Conservation (phyloP, 495 filamentous ascomycete genomes). For the Cetradonia linearis region DNA sequence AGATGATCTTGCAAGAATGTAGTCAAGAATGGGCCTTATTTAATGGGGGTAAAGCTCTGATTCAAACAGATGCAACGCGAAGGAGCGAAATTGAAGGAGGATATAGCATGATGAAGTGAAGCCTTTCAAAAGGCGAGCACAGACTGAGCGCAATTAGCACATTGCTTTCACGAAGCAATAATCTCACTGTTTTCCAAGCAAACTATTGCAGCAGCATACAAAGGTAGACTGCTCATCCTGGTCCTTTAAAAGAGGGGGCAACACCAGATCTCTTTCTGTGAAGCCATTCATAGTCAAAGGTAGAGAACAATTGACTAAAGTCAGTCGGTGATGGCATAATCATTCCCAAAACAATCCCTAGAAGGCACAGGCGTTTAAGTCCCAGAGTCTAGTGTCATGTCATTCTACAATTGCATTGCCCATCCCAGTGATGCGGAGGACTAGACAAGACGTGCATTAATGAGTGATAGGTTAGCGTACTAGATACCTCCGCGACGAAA, state of each 20-base stretch:
- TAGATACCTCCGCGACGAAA: not conserved
- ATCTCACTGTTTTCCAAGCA: not conserved
- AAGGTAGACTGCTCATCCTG: no score
- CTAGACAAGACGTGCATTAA: not conserved
- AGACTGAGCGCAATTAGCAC: not conserved
- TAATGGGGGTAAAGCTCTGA: no score
- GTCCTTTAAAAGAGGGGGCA: no score
- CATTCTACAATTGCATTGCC: not conserved
- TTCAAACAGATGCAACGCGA: not conserved
- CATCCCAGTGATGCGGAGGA: no score
- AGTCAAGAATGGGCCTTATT: no score
- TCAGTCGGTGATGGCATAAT: not conserved
- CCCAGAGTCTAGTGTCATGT: not conserved
- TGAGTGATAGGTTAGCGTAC: not conserved
- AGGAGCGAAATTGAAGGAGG: not conserved
- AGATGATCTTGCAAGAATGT: no score
- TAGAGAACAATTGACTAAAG: not conserved
- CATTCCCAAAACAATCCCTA: not conserved
- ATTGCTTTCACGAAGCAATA: not conserved
- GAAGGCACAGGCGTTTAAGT: not conserved
- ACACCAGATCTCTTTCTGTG: no score
- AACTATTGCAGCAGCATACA: not conserved
- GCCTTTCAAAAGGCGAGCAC: not conserved
- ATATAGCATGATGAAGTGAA: not conserved
- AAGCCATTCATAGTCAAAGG: not conserved